A percentile compares a stretch with the other conserved stretches of the same genome.
These are phyloP conservation scores for Eremothecium coryli DNA, from an alignment of 1,139 yeast genomes.

Conservation along the genomic window DNA sequence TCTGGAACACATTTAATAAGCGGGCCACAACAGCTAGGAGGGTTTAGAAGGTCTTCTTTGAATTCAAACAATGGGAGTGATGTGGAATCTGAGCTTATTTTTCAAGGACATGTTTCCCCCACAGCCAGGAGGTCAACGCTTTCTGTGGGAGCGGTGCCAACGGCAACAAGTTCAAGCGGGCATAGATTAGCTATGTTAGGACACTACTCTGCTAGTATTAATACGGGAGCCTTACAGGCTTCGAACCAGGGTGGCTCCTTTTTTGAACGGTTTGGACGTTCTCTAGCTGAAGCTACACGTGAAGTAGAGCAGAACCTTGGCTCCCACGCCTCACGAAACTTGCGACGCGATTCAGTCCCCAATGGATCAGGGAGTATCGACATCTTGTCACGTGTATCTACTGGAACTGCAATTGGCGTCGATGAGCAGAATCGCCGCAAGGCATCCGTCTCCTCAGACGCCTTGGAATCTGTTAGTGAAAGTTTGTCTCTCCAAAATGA, in stretches of 20 bases:
- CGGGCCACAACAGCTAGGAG: conserved; percentile 22
- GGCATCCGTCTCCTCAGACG: conserved; percentile 12
- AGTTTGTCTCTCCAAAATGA: conserved; percentile 10
- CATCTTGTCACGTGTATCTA: conserved; percentile 6
- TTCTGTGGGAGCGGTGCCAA: conserved; percentile 22
- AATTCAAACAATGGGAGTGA: conserved; percentile 21
- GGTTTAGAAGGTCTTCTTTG: conserved; percentile 28
- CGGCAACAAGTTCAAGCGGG: conserved; percentile 8
- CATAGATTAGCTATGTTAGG: conserved; percentile 16
- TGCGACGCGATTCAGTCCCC: conserved; percentile 7
- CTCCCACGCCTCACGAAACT: conserved; percentile 7
- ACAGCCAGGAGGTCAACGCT: conserved; percentile 18
- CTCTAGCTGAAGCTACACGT: conserved; percentile 29
- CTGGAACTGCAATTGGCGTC: conserved; percentile 4
- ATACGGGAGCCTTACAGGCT: conserved; percentile 1
- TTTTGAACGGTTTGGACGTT: conserved; percentile 29
- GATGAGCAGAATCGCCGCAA: conserved; percentile 8
- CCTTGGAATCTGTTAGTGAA: conserved; percentile 13
- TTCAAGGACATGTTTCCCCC: conserved; percentile 14
- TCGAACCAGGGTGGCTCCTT: conserved; percentile 18
- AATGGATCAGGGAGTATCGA: conserved; percentile 6
- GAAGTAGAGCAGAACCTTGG: conserved; percentile 22
- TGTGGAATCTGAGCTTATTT: conserved; percentile 19
- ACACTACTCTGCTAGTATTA: conserved; percentile 24
- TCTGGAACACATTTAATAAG: conserved; percentile 1